Evolutionary conservation across 495 filamentous ascomycete species (phyloP), one percentile per base, ranked within the genome.

Genomic region (Chaetomidium leptoderma): DNA sequence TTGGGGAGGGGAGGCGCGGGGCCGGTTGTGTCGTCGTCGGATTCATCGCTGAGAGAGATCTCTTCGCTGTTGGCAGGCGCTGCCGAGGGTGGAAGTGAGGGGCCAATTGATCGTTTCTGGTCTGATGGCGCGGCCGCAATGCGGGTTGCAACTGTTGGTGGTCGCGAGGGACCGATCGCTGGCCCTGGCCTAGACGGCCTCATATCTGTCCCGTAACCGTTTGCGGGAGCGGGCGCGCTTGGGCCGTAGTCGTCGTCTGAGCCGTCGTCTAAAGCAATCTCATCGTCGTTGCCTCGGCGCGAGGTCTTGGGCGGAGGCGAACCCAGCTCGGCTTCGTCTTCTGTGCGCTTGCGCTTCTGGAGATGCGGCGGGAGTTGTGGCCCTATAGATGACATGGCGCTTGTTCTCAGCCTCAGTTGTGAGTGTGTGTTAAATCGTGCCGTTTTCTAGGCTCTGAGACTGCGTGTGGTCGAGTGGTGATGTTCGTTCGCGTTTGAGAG

Each of bases 361-460:
- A 81, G 73, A 40, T 80, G 76, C 8, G 78, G 73, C 4, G 79
- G 78, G 19, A 82, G 63, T 59, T 76, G 68, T 24, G 79, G 79
- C 11, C 79, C 78, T 26, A 80, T 74, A 3, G 77, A 74, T 9
- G 75, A 53, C 78, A 81, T 82, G 33, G 32, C 67, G 50, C 8
- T 33, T 46, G 21, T 36, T 30, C 16, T 26, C 14, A 3, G 14
- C 13, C 10, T 29, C n/a, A 46, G 26, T 17, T 13, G 17, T 17
- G 17, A 26, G 7, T 36, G 0, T 29, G 21, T 21, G 7, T 23
- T 45, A 37, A 27, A 1, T 27, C 30, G 32, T 36, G 30, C 1
- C 2, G 10, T 23, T 4, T 29, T 1, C 9, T 29, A 7, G 1
- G 43, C 26, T n/a, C 36, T 39, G 9, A 17, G 44, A n/a, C 13